Base-by-base conservation (phyloP, 2,329 filamentous ascomycete species). In the Helotiales sp. region DNA sequence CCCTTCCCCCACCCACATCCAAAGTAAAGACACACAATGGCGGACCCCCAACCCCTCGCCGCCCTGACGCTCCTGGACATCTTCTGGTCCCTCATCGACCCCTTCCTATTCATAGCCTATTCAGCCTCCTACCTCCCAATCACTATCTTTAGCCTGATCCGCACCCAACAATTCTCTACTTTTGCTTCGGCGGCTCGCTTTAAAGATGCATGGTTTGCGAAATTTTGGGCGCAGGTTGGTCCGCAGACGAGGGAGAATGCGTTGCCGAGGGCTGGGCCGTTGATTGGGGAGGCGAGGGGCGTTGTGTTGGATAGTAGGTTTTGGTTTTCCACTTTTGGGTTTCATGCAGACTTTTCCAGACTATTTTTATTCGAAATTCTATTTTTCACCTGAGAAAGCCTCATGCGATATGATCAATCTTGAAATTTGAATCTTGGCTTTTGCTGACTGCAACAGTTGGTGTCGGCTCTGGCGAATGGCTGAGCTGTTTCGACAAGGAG, bases 181-280 rank as follows among this genome's bases (percentile, higher is more conserved):
- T 77, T 87, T 20, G 59, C 84, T 52, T 82, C 80, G 20, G 80
- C 78, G 1, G 74, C 77, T 1, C 54, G 26, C 13, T 71, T 64
- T 72, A 79, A 80, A 71, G 73, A 79, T 52, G 76, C 74, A 69
- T 89, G 88, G 85, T 91, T 91, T 77, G 82, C 82, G 61, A 78
- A 78, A 47, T 90, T 91, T 78, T 91, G 89, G 89, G 77, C 78
- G 37, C 80, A 75, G 63, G 81, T 82, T 52, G 87, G 87, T 0
- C 86, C 88, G 0, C 68, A 76, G 3, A 80, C 86, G 3, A 83
- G 84, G 65, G 69, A 77, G n/a, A 73, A 69, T 47, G 82, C 78
- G 20, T 80, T 79, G 40, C 73, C 72, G 0, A 77, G 77, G 30
- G 84, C 90, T 2, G 75, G 84, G 10, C 85, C 88, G 0, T 55